Evolutionary conservation across 2,329 filamentous ascomycete species (phyloP), one percentile per base, ranked within the genome.

Genomic region (Alternaria brassicae): DNA sequence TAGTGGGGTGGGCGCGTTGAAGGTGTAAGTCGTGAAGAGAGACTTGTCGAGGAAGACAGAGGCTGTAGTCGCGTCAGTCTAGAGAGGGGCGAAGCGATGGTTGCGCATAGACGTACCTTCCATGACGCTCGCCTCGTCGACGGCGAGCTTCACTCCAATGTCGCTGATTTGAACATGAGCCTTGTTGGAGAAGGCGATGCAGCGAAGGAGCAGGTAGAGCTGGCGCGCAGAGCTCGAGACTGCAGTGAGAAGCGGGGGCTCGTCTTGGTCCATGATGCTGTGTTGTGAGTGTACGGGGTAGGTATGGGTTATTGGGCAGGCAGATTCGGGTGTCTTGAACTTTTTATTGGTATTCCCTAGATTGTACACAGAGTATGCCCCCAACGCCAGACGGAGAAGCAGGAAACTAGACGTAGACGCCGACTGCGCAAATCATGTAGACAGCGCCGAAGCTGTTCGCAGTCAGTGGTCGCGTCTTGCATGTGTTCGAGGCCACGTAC

Each of bases 371-470:
- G 45, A 58, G 32, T 50, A 62, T 65, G 60, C 45, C 60, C 65
- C 69, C 59, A 75, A 73, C 71, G 72, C 71, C 71, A 63, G 63
- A 58, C 60, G 60, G 65, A 63, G 52, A 61, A 53, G 62, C 65
- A 61, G 61, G 61, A 68, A 70, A 68, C 81, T 87, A 99, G 79
- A 99, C 92, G 88, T 99, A 98, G 76, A 99, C 95, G 78, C 95
- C 95, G 77, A 95, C 95, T 61, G 93, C 95, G 81, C 95, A 99
- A 81, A 99, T 98, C 90, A 97, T 97, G 82, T 95, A 97, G 44
- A 99, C 93, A 50, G 94, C 90, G 71, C 95, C 95, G 79, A 97
- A 91, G 50, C 94, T 97, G 74, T n/a, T 44, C 34, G 47, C 40
- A 23, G 53, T 58, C 48, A 49, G 39, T 47, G n/a, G 36, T 13